Base-by-base conservation (phyloP, 768 basidiomycete species). In the Termitomyces sp. region DNA sequence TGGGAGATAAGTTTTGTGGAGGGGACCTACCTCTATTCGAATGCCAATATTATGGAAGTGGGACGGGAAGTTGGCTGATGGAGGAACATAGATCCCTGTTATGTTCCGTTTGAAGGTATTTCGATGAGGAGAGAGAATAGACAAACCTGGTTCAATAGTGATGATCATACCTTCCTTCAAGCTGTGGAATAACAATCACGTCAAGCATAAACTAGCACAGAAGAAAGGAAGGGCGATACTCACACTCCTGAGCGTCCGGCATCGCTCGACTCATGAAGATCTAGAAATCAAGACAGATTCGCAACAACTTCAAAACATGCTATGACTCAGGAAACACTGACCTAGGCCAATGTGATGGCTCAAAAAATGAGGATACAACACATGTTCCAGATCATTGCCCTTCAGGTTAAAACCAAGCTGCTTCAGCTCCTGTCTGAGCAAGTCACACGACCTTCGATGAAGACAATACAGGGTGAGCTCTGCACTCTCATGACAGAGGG, bases 321-420 rank as follows among this genome's bases (percentile, higher is more conserved):
- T 12, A 25, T 38, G 2, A 7, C 38, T 36, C 34, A 48, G 37
- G 40, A 51, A 57, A 60, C 5, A 74, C 85, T 54, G 52, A 89
- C 91, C 91, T 54, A 97, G 87, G 6, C 97, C 97, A 42, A 98
- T 88, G 7, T 92, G 91, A 76, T 99, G 97, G 32, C 91, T 86
- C 51, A 99, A 73, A 64, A 87, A 94, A 77, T 99, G 97, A 1
- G 97, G 97, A 70, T 98, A 99, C 67, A 99, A 72, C 36, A 88
- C 75, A 64, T 91, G 83, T 49, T 96, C 80, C 58, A 91, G 78
- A 31, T 87, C 86, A 1, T 77, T 76, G 11, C 79, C 77, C 0
- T 75, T 76, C 40, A 92, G 74, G 47, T 81, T 78, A 68, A 94
- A 88, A 1, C 92, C 91, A 46, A 94, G 81, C 67, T 92, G 89